phyloP scores from a whole-genome alignment of 768 basidiomycete species.

The Hericium coralloides region DNA sequence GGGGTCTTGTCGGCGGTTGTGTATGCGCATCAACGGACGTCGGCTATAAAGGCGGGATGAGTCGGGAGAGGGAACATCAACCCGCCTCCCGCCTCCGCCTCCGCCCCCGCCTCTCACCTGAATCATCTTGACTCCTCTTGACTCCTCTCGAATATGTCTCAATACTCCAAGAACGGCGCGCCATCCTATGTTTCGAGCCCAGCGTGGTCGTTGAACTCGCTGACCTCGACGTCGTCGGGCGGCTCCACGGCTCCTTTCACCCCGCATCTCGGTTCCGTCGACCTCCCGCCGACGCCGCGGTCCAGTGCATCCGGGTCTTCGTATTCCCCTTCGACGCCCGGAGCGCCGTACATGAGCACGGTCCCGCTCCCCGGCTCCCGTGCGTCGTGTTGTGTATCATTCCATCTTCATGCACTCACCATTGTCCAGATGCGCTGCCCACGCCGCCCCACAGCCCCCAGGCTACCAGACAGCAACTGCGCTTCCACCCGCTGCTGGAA shows the following conservation, averaged over 20 bases:
- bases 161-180: constrained; percentile 5
- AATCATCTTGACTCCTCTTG: constrained; percentile 7
- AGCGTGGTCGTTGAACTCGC: constrained; percentile 9
- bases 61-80: background rate
- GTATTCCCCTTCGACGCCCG: constrained; percentile 8
- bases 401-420: background rate
- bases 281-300: constrained; percentile 8
- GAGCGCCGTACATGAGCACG: constrained; percentile 10
- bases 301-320: constrained; percentile 3
- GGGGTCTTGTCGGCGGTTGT: background rate
- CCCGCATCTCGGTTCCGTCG: constrained; percentile 7
- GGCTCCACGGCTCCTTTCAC: constrained; percentile 1
- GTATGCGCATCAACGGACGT: background rate
- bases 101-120: background rate
- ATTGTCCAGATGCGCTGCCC: background rate
- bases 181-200: constrained; percentile 10
- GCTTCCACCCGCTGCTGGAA: background rate
- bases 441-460: background rate
- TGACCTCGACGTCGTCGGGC: constrained; percentile 6
- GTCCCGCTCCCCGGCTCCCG: constrained; percentile 7
- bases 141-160: constrained; percentile 1
- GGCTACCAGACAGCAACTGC: background rate
- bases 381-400: background rate
- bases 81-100: background rate
- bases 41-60: constrained; percentile 1